A percentile compares a stretch with the other conserved stretches of the same genome.
phyloP scores from a whole-genome alignment of 257 asterid species.

The Penstemon davidsonii region DNA sequence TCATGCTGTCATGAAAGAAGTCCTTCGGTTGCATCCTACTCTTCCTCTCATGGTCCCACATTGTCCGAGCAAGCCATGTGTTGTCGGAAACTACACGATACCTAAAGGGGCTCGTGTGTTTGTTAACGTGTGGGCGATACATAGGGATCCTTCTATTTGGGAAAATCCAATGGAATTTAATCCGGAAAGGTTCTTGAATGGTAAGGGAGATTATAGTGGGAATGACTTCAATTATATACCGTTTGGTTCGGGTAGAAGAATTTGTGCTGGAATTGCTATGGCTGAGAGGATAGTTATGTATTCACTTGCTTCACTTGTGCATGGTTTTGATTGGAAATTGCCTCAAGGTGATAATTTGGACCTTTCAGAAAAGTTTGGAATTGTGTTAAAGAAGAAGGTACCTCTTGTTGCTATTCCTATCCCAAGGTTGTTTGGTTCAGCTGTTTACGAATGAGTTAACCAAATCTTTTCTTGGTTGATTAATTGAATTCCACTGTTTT shows the following conservation, averaged over 20 bases:
- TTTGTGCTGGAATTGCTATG: constrained; percentile 62
- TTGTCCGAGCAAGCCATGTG: constrained; percentile 52
- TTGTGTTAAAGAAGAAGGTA: constrained; percentile 52
- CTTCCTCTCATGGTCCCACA: constrained; percentile 75
- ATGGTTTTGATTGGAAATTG: constrained; percentile 60
- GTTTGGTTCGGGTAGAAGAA: constrained; percentile 71
- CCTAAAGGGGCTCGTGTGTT: constrained; percentile 63
- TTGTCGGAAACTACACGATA: constrained; percentile 45
- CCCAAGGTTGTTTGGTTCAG: constrained; percentile 40
- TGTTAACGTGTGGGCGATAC: constrained; percentile 70
- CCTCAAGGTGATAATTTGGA: constrained; percentile 40
- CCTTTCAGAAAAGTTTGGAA: constrained; percentile 60
- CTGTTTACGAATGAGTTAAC: constrained; percentile 3
- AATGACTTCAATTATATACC: constrained; percentile 59
- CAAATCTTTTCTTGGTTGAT: too few species aligned
- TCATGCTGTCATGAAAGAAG: constrained; percentile 57
- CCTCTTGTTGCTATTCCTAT: constrained; percentile 59
- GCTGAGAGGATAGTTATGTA: constrained; percentile 68
- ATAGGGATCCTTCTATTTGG: constrained; percentile 59
- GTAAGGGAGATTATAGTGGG: constrained; percentile 52
- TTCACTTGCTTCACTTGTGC: constrained; percentile 59
- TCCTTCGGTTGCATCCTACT: constrained; percentile 54
- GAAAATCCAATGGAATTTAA: constrained; percentile 43
- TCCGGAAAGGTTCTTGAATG: constrained; percentile 53
- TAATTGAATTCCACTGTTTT: too few species aligned